Base-by-base conservation (phyloP, 2,329 filamentous ascomycete genomes). In the Reticulascus tulasneorum region DNA sequence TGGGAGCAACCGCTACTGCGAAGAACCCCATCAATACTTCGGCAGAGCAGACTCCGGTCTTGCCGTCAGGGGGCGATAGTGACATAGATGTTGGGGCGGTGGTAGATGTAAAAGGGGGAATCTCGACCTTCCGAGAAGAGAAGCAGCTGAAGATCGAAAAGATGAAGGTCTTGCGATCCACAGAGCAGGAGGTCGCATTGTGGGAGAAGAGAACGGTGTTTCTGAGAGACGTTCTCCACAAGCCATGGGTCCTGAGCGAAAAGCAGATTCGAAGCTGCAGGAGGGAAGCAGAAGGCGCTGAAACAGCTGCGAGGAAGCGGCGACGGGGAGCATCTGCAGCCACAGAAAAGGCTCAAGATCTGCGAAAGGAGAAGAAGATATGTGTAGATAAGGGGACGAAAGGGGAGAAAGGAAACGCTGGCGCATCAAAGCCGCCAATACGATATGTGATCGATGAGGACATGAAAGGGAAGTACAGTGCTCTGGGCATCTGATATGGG, bases 131-230 rank as follows among this genome's bases (percentile, higher is more conserved):
- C 42, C 63, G 72, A 35, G 62, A 64, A 2, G 56, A 66, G 38
- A 69, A 56, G 47, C 75, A 79, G 50, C 60, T 82, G 44, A 67
- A 66, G 27, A 63, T 78, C 16, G 62, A 71, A 29, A 76, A 71
- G 47, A 56, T 77, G 37, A 50, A 54, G n/a, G 46, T 62, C 0
- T 37, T 83, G 5, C 53, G 51, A 17, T 66, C 69, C 28, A 83
- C 78, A 1, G 66, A 69, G 29, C 64, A 73, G 22, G 80, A 84
- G 52, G 61, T 82, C 4, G 54, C 51, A 7, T 73, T 80, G 8
- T 84, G 79, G 79, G 64, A 71, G 47, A 76, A 76, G 56, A 61
- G 69, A 28, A 45, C 54, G 13, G 55, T 54, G 20, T 80, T 83
- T 49, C 65, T 66, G 23, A 51, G 49, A 22, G 64, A 74, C 5